phyloP scores from a whole-genome alignment of 2,329 filamentous ascomycete species.

The Claviceps sp. region DNA sequence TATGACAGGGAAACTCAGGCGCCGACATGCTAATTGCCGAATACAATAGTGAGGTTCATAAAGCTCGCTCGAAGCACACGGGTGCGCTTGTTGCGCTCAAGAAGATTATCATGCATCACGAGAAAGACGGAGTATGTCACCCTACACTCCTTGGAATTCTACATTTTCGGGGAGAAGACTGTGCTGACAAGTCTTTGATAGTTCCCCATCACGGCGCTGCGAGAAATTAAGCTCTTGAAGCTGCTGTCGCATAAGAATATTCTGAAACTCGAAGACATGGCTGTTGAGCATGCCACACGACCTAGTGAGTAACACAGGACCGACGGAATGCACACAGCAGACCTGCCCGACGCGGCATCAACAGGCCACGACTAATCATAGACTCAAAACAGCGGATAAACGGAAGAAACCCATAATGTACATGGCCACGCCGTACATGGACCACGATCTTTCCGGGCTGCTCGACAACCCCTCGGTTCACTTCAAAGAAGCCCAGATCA shows the following conservation, averaged over 20 bases:
- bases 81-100: conserved; percentile 76
- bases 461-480: conserved; percentile 86
- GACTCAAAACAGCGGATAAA: conserved; percentile 46
- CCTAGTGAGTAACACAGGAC: conserved; percentile 31
- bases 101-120: conserved; percentile 98
- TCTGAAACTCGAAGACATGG: conserved; percentile 85
- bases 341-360: not conserved
- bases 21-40: not conserved
- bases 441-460: conserved; percentile 93
- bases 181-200: conserved; percentile 18
- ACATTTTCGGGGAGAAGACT: not conserved
- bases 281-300: conserved; percentile 62
- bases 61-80: conserved; percentile 63
- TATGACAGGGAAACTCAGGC: not conserved
- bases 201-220: conserved; percentile 95
- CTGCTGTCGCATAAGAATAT: conserved; percentile 86
- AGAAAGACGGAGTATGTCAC: conserved; percentile 74
- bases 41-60: conserved; percentile 64
- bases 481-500: conserved; percentile 84
- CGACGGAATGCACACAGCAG: too few species aligned
- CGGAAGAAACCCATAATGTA: conserved; percentile 81
- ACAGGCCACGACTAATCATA: not conserved
- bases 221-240: conserved; percentile 96
- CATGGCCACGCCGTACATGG: conserved; percentile 98
- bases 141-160: not conserved